Base-by-base conservation (phyloP, 208 protist genomes). In the Wallacemonas sp. region DNA sequence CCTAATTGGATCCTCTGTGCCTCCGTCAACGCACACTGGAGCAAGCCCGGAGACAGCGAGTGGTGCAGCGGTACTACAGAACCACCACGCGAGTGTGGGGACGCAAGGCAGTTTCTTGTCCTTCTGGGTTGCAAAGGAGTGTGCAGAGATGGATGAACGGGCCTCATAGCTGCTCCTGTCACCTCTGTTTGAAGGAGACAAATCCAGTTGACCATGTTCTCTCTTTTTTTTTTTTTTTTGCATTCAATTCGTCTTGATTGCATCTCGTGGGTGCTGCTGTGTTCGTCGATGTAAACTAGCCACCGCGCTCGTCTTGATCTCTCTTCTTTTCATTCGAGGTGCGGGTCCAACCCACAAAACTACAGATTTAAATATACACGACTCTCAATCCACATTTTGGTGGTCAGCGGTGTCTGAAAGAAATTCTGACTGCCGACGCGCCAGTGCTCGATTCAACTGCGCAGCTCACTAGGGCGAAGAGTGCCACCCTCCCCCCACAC, bases 1-100 rank as follows among this genome's bases (percentile, higher is more conserved):
- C 39, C 51, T 95, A 1, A 64, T 90, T 24, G 90, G 90, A 12
- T 82, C 31, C 51, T 45, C 56, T 22, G 46, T 22, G 21, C 46
- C n/a, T 4, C 11, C 46, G 26, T 8, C 46, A 24, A 21, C 28
- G 0, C 33, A 6, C 21, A 28, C 28, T n/a, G n/a, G n/a, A n/a
- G n/a, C n/a, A n/a, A n/a, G n/a, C n/a, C n/a, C n/a, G n/a, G n/a
- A n/a, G n/a, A n/a, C n/a, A n/a, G n/a, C n/a, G n/a, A n/a, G n/a
- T n/a, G n/a, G n/a, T n/a, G n/a, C n/a, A n/a, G n/a, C n/a, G n/a
- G n/a, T n/a, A n/a, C n/a, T n/a, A n/a, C n/a, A 17, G 15, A 6
- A 51, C 41, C 60, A 27, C 8, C 62, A 67, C 45, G 45, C 42
- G 26, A 6, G 11, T 5, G 17, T 19, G 17, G 8, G 28, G 0